Evolutionary conservation across 257 asterid genomes (phyloP), one percentile per base, ranked within the genome.

Genomic region (Plantago elongata): DNA sequence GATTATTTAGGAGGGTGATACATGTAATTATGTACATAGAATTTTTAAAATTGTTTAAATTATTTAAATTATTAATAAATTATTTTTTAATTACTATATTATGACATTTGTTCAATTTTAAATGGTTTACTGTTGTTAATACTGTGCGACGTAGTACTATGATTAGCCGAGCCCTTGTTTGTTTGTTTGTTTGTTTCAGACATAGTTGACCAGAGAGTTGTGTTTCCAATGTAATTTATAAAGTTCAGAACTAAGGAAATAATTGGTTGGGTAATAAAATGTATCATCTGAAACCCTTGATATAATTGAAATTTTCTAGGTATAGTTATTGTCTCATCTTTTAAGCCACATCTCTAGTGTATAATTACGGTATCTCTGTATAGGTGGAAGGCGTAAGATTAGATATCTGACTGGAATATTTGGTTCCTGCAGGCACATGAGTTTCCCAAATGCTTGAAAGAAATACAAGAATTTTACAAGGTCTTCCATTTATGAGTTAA

Each of bases 381-480:
- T 37, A 27, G 43, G 59, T 18, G 51, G 72, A 69, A 69, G 77
- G 70, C 40, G 65, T 57, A 78, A 66, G 66, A 78, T 77, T 50
- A 69, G 83, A 81, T 74, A 78, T 78, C 96, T 90, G 87, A 85
- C 90, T 55, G 81, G 78, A 81, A 75, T 85, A 80, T 90, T 90
- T 90, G 91, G 72, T 84, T 84, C 90, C 85, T 88, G 96, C 98
- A 91, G 96, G 96, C 94, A 85, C 98, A 91, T 85, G 98, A 91
- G 76, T 88, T 80, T 78, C 85, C 7, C 91, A 81, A 88, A 69
- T 77, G 94, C 81, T 79, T 79, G 88, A 83, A 84, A 80, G 91
- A 88, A 73, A 76, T 79, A 80, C 87, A 49, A 81, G 84, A 76
- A 72, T 71, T 64, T 77, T 83, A 81, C 85, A 69, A 85, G 95